Conservation (phyloP, 345 rosid species). For the Eucalyptus cloeziana region DNA sequence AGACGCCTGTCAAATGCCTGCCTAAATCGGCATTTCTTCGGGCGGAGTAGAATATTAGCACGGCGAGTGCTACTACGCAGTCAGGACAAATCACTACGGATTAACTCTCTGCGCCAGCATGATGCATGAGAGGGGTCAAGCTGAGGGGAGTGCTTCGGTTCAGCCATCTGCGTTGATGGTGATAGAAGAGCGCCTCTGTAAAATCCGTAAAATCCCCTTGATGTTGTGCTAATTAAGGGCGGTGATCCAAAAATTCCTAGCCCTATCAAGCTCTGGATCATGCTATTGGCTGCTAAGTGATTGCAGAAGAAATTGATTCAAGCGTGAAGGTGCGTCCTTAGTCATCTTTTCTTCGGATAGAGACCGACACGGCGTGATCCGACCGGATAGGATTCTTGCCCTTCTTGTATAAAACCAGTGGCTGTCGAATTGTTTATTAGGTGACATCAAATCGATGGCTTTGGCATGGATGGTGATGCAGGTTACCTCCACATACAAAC, state of each 20-base stretch:
- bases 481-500: not conserved
- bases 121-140: not conserved
- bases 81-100: not conserved
- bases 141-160: not conserved
- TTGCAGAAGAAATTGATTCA: not conserved
- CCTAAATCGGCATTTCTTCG: not conserved
- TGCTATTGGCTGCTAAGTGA: not conserved
- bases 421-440: not conserved
- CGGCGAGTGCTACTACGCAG: not conserved
- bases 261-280: not conserved
- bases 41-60: not conserved
- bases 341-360: not conserved
- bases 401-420: not conserved
- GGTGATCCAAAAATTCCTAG: not conserved
- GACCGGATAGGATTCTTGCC: not conserved
- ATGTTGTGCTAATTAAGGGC: not conserved
- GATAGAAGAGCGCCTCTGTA: not conserved
- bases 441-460: not conserved
- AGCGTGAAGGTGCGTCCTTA: not conserved
- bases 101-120: not conserved
- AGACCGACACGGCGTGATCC: not conserved
- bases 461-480: not conserved
- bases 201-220: not conserved
- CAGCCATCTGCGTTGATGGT: not conserved
- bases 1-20: not conserved